phyloP scores from a whole-genome alignment of 2,329 filamentous ascomycete genomes.

The Diaporthe citri region DNA sequence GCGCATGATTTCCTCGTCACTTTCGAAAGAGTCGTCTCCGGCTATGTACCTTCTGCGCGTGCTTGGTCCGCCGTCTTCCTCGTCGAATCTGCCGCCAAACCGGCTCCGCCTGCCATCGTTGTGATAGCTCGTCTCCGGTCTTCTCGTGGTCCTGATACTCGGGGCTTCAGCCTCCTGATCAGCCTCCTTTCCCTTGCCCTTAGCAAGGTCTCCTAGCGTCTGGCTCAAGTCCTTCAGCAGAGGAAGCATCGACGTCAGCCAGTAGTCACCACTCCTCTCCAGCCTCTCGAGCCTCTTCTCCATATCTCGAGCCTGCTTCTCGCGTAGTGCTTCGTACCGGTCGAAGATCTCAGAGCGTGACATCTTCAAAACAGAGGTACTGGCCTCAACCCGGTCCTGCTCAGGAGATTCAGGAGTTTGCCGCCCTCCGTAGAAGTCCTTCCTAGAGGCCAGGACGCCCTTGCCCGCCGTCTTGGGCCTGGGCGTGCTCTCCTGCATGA shows the following conservation, averaged over 20 bases:
- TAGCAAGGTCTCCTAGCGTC: slow-evolving; percentile 44
- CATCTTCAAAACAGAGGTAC: slow-evolving; percentile 24
- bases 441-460: slow-evolving; percentile 29
- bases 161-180: slow-evolving; percentile 2
- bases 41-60: not conserved
- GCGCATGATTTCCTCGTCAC: slow-evolving; percentile 25
- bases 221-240: slow-evolving; percentile 60
- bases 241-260: slow-evolving; percentile 58
- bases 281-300: slow-evolving; percentile 60
- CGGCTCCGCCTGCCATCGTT: slow-evolving; percentile 16
- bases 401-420: slow-evolving; percentile 10
- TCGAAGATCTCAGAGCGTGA: slow-evolving; percentile 34
- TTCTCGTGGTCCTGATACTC: not conserved
- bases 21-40: slow-evolving; percentile 5
- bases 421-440: slow-evolving; percentile 24
- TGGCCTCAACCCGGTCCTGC: not conserved
- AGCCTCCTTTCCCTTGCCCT: slow-evolving; percentile 6
- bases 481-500: not conserved
- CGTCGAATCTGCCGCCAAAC: not conserved
- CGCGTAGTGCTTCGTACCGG: slow-evolving; percentile 38
- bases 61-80: not conserved
- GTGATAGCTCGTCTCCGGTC: not conserved
- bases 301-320: slow-evolving; percentile 52
- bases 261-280: slow-evolving; percentile 61
- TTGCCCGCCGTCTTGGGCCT: slow-evolving; percentile 37